A percentile compares a stretch with the other conserved stretches of the same genome.
phyloP scores from a whole-genome alignment of 2,329 filamentous ascomycete species.

The Endocalyx cinctus region DNA sequence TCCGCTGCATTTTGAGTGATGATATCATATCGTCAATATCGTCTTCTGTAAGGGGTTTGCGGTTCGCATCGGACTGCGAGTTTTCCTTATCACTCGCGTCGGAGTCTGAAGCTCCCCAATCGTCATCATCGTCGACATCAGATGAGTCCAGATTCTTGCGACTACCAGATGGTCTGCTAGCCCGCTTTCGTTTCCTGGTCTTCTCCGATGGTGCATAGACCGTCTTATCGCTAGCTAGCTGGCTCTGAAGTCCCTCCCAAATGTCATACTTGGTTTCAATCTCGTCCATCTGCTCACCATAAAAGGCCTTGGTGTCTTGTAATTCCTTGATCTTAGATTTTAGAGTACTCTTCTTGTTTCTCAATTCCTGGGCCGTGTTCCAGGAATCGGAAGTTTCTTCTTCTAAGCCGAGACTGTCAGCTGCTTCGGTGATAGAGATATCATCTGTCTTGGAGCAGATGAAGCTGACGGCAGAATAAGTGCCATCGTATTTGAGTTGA shows the following conservation, averaged over 20 bases:
- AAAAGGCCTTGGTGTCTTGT: conserved; percentile 25
- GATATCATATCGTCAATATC: conserved; percentile 34
- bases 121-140: conserved; percentile 17
- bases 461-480: conserved; percentile 50
- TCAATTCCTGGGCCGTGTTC: conserved; percentile 20
- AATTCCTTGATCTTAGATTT: conserved; percentile 16
- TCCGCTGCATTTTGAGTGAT: conserved; percentile 28
- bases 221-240: conserved; percentile 34
- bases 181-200: conserved; percentile 38
- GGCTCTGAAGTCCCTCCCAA: conserved; percentile 22
- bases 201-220: conserved; percentile 22
- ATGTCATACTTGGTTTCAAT: conserved; percentile 35
- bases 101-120: conserved; percentile 23
- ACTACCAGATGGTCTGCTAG: background rate
- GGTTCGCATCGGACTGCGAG: conserved; percentile 14
- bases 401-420: conserved; percentile 31
- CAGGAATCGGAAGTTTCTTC: conserved; percentile 32
- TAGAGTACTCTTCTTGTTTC: conserved; percentile 2
- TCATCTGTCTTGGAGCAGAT: conserved; percentile 47
- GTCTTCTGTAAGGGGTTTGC: conserved; percentile 33
- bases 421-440: conserved; percentile 37
- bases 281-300: conserved; percentile 27
- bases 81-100: conserved; percentile 22
- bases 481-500: conserved; percentile 56
- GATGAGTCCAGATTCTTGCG: conserved; percentile 8